Evolutionary conservation across 371 early-diverging fungal genomes (phyloP), one percentile per base, ranked within the genome.

Genomic region (Apophysomyces trapeziformis): DNA sequence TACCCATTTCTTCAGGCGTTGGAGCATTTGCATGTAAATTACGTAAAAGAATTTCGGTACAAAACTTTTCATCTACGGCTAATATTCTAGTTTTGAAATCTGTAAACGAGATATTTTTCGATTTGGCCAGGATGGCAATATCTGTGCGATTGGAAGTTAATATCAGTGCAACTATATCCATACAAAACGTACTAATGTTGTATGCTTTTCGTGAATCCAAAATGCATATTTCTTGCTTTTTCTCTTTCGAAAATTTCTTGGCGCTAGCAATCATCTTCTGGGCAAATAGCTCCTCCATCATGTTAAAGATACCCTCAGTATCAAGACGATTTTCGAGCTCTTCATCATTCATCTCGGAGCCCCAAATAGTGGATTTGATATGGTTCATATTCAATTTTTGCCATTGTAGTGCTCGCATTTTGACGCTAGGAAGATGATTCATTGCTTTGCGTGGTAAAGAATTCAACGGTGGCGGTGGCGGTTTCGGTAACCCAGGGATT

Each of bases 361-460:
- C 80, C 88, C 89, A 90, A 1, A 90, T 68, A 0, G 90, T 90
- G 1, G 85, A 80, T 21, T 82, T 76, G 43, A 88, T 75, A 35
- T 74, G 68, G 63, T 82, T 79, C 56, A 87, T 85, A 64, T 85
- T 87, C 46, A 95, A 69, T 61, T 95, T 95, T 75, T 93, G 93
- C 95, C 94, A 94, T 73, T 94, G 93, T 8, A 94, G 64, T 54
- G 87, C 87, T 66, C 92, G 92, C 14, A 93, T 86, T 71, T 93
- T 93, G 61, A 88, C 86, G 38, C 76, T 85, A 7, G 93, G 87
- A 50, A 82, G 68, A 45, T 87, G 87, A 43, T 80, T 77, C n/a
- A 90, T 81, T 56, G 84, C 79, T 71, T 91, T 91, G 69, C 89
- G 83, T 9, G 72, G 68, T 0, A 54, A 47, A 12, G 50, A 35